Evolutionary conservation across 2,329 filamentous ascomycete species (phyloP).

Genomic region (Curvularia eragrostidis): DNA sequence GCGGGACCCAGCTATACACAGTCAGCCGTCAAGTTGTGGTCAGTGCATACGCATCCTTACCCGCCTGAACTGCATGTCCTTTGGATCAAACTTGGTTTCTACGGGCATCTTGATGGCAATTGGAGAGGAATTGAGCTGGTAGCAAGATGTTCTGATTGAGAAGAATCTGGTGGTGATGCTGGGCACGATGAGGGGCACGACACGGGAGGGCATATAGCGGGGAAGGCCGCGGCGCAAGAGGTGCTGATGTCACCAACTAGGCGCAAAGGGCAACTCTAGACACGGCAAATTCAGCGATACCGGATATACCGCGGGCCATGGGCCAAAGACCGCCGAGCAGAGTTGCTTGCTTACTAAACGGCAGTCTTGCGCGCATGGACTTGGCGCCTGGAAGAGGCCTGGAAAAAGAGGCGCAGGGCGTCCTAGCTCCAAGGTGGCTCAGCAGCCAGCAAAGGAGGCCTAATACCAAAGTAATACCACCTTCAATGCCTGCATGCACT

Average conservation of each 20-base stretch:
- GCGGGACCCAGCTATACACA: constrained; percentile 39
- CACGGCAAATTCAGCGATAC: not conserved
- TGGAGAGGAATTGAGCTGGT: not conserved
- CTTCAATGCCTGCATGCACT: too few relatives aligned
- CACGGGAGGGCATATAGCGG: constrained; percentile 12
- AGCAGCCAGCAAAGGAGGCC: not conserved
- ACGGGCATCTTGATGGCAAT: constrained; percentile 43
- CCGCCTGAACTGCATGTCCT: constrained; percentile 53
- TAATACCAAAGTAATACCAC: too few relatives aligned
- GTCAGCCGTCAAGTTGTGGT: too few relatives aligned
- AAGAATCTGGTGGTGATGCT: constrained; percentile 1
- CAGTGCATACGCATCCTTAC: too few relatives aligned
- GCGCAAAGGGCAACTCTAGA: not conserved
- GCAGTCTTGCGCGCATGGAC: not conserved
- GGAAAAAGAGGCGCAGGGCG: not conserved
- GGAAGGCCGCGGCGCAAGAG: constrained; percentile 10
- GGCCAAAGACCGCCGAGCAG: not conserved
- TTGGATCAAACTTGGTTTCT: constrained; percentile 58
- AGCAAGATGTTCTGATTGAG: not conserved
- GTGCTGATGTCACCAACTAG: constrained; percentile 16
- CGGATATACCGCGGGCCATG: not conserved
- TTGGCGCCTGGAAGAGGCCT: constrained; percentile 1
- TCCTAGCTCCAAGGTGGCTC: constrained; percentile 4
- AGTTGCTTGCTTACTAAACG: not conserved
- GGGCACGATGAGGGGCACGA: constrained; percentile 21